Conservation (phyloP, 148 eudicot genomes). For the Camellia sinensis region DNA sequence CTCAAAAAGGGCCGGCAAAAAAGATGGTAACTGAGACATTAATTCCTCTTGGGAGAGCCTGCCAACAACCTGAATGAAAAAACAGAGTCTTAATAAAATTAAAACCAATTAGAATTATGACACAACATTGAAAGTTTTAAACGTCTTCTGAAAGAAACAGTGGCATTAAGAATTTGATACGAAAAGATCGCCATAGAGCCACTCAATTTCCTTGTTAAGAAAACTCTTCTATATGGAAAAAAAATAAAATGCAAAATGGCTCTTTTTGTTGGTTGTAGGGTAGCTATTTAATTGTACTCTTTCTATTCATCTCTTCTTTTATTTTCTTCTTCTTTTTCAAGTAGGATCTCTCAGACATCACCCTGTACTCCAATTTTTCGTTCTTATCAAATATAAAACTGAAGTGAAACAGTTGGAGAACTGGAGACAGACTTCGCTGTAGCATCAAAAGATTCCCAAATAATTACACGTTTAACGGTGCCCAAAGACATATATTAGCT, state of each 20-base stretch:
- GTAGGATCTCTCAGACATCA: background rate
- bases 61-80: constrained; percentile 68
- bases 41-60: constrained; percentile 87
- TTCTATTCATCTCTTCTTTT: background rate
- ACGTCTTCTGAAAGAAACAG: background rate
- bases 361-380: background rate
- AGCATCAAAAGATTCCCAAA: constrained; percentile 1
- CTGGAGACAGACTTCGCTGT: background rate
- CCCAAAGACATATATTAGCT: background rate
- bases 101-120: background rate
- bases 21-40: constrained; percentile 78
- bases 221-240: background rate
- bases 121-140: background rate
- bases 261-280: background rate
- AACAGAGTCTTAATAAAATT: constrained; percentile 1
- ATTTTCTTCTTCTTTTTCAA: background rate
- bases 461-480: too few relatives aligned
- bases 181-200: background rate
- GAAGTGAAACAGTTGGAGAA: background rate
- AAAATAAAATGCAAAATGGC: background rate
- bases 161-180: background rate
- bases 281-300: background rate
- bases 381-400: background rate
- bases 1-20: constrained; percentile 90
- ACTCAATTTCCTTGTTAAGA: background rate